Base-by-base conservation (phyloP, 1,284 basidiomycete genomes). In the Ustilago tritici region DNA sequence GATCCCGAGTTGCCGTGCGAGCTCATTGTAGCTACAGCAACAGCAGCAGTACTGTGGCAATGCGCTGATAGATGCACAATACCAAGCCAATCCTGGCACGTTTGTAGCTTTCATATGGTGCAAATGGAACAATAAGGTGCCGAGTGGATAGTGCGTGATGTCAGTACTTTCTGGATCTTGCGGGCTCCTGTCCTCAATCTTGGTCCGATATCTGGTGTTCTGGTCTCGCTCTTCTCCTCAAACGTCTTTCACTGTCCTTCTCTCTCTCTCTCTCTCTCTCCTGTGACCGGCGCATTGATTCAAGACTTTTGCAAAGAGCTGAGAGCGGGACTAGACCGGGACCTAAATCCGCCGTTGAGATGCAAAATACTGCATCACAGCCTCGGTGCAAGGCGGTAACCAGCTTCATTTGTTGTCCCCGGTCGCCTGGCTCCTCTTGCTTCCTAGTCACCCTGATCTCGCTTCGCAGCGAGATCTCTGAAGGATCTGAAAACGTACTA, bases 351-450 rank as follows among this genome's bases (percentile, higher is more conserved):
- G 60, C 31, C 14, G 28, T 43, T 40, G 52, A 34, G 19, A 47
- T 23, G 53, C 41, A 28, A 6, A 34, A n/a, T 23, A 14, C 32
- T 47, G 19, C 40, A 34, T 31, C 34, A 23, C 17, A 35, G 14
- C 8, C 36, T 7, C 40, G 31, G 35, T 31, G 46, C n/a, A 52
- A 14, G 65, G 65, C 65, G 53, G 65, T 68, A 60, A 40, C 19
- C 32, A 57, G 54, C 60, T 68, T 68, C 65, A 68, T 68, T 57
- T 61, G 59, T 47, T 41, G 49, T 23, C 23, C 50, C 23, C 65
- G 52, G 36, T 41, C 38, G 34, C 23, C 43, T 31, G 5, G n/a
- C n/a, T 23, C 41, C 17, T 31, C 28, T 32, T 19, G 54, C 43
- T 8, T 38, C 6, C 36, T 28, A 28, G 23, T 32, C 41, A n/a